These are phyloP conservation scores for Hypoxylon fuscum DNA, from an alignment of 495 filamentous ascomycete genomes.

Conservation along the genomic window DNA sequence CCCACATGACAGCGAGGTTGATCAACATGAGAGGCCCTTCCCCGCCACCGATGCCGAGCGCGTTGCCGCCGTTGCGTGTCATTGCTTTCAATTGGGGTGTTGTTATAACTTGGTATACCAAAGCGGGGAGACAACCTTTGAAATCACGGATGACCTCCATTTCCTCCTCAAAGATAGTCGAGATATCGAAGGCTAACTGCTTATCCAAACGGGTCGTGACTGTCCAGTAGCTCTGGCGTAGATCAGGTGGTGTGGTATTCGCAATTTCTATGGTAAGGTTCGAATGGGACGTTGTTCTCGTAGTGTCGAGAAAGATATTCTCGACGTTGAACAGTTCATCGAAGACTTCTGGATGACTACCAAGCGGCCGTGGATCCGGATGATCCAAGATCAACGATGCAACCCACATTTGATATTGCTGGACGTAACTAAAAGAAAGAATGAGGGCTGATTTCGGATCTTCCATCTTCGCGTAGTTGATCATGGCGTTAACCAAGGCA, in stretches of 20 bases:
- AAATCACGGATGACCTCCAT: constrained; percentile 46
- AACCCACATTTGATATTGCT: constrained; percentile 21
- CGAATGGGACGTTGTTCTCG: constrained; percentile 51
- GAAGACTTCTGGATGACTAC: constrained; percentile 53
- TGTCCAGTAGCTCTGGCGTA: constrained; percentile 57
- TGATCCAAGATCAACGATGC: constrained; percentile 17
- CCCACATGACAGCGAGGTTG: constrained; percentile 51
- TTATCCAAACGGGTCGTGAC: constrained; percentile 50
- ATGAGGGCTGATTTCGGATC: constrained; percentile 28
- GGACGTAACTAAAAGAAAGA: constrained; percentile 26
- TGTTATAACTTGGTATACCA: constrained; percentile 58
- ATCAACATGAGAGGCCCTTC: constrained; percentile 54
- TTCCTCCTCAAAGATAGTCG: constrained; percentile 51
- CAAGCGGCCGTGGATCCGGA: constrained; percentile 53
- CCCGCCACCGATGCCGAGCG: constrained; percentile 53
- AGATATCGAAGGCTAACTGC: constrained; percentile 46
- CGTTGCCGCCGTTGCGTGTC: constrained; percentile 58
- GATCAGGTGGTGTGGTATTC: constrained; percentile 46
- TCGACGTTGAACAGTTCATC: constrained; percentile 51
- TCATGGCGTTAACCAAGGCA: constrained; percentile 8
- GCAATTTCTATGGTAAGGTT: constrained; percentile 56
- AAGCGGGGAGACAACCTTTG: constrained; percentile 46
- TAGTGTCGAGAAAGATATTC: constrained; percentile 44
- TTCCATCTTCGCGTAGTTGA: constrained; percentile 15
- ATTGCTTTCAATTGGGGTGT: constrained; percentile 51